Conservation (phyloP, 73 alveolate species). For the Vitrella brassicaformis region DNA sequence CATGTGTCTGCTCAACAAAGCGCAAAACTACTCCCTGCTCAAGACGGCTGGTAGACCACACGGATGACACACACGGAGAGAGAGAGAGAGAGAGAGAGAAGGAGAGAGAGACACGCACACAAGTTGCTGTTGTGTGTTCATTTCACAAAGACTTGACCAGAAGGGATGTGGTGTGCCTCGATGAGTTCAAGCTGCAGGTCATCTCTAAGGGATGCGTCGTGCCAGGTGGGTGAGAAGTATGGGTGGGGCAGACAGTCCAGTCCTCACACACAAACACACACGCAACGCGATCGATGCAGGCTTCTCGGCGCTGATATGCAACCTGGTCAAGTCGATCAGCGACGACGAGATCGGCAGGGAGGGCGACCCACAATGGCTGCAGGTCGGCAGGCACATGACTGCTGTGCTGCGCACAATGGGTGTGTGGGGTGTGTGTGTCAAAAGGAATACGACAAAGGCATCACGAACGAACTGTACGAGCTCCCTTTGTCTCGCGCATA, state of each 20-base stretch:
- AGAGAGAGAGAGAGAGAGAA: too few species aligned
- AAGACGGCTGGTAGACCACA: neutral
- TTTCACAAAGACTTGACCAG: neutral
- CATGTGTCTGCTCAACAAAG: neutral
- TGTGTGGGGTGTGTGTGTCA: too few species aligned
- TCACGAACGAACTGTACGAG: neutral
- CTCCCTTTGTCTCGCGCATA: neutral
- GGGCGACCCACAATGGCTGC: too few species aligned
- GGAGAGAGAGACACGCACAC: too few species aligned
- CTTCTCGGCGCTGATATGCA: neutral
- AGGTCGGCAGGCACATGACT: too few species aligned
- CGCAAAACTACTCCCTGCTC: neutral
- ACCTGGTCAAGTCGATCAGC: neutral
- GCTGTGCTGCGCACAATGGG: too few species aligned
- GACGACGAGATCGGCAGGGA: neutral
- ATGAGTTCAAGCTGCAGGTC: neutral
- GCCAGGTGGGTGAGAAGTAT: too few species aligned
- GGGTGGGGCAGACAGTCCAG: too few species aligned
- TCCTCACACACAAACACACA: too few species aligned
- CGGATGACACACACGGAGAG: too few species aligned
- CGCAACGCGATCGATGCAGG: too few species aligned
- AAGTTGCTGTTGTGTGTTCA: too few species aligned
- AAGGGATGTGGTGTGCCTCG: neutral
- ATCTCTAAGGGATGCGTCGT: neutral
- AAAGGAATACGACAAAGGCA: neutral